Evolutionary conservation across 495 filamentous ascomycete genomes (phyloP).

Genomic region (Daldinia concentrica): DNA sequence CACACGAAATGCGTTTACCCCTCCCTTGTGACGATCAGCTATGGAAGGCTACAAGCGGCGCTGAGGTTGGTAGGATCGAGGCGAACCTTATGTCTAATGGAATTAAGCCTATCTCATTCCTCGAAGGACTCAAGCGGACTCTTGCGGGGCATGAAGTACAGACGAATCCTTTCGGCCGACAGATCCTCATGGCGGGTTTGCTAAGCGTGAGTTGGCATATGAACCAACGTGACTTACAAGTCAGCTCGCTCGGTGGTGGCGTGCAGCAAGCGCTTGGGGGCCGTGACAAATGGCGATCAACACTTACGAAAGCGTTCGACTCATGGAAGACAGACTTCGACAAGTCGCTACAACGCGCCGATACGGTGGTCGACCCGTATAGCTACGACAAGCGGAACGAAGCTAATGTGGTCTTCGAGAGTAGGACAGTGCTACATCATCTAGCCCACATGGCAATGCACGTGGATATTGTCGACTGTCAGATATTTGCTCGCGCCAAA

Average conservation of each 20-base stretch:
- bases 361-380: conserved; percentile 57
- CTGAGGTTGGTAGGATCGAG: conserved; percentile 89
- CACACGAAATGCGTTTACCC: conserved; percentile 92
- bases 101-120: conserved; percentile 85
- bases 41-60: conserved; percentile 90
- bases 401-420: conserved; percentile 84
- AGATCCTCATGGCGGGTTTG: conserved; percentile 92
- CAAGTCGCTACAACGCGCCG: conserved; percentile 68
- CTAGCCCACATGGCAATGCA: conserved; percentile 98
- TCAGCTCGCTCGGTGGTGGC: conserved; percentile 82
- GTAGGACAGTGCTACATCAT: conserved; percentile 87
- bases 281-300: conserved; percentile 90
- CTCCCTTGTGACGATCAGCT: conserved; percentile 93
- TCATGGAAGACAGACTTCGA: conserved; percentile 96
- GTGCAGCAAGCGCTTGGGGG: conserved; percentile 82
- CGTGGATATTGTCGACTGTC: conserved; percentile 96
- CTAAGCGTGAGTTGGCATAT: conserved; percentile 97
- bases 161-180: conserved; percentile 95
- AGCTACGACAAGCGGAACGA: conserved; percentile 61
- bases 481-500: conserved; percentile 90
- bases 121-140: conserved; percentile 91
- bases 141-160: conserved; percentile 86
- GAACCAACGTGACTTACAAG: conserved; percentile 95
- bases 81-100: conserved; percentile 82
- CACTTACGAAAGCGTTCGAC: conserved; percentile 89